Conservation (phyloP, 495 filamentous ascomycete genomes). For the Talaromyces ruber region DNA sequence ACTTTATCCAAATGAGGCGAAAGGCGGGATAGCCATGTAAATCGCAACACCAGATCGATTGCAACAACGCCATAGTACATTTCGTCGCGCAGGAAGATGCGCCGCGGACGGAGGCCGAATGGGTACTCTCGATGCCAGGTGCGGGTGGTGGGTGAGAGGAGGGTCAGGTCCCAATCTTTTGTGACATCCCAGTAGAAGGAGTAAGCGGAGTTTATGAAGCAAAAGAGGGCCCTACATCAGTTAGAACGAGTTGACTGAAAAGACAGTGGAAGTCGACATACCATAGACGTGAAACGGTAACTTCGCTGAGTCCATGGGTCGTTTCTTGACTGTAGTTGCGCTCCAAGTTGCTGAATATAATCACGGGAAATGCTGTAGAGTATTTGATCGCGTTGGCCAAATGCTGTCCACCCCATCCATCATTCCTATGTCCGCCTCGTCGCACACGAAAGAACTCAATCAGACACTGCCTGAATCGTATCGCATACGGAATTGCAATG, state of each 20-base stretch:
- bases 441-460: slow-evolving; percentile 77
- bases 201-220: slow-evolving; percentile 75
- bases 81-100: slow-evolving; percentile 57
- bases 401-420: slow-evolving; percentile 71
- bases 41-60: slow-evolving; percentile 72
- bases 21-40: slow-evolving; percentile 84
- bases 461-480: slow-evolving; percentile 86
- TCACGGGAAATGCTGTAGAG: slow-evolving; percentile 82
- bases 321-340: slow-evolving; percentile 53
- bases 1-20: slow-evolving; percentile 71
- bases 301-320: slow-evolving; percentile 45
- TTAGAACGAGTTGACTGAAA: not conserved
- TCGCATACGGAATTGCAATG: slow-evolving; percentile 70
- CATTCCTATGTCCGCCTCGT: slow-evolving; percentile 29
- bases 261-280: slow-evolving; percentile 17
- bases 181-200: slow-evolving; percentile 98
- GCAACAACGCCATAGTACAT: slow-evolving; percentile 78
- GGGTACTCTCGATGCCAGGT: slow-evolving; percentile 53
- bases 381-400: slow-evolving; percentile 92
- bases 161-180: slow-evolving; percentile 90
- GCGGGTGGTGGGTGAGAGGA: slow-evolving; percentile 51
- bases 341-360: slow-evolving; percentile 66
- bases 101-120: slow-evolving; percentile 66
- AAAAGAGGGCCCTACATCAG: slow-evolving; percentile 44
- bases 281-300: slow-evolving; percentile 48